Evolutionary conservation across 192 early-diverging fungal species (phyloP).

Genomic region (Helicostylum pulchrum): DNA sequence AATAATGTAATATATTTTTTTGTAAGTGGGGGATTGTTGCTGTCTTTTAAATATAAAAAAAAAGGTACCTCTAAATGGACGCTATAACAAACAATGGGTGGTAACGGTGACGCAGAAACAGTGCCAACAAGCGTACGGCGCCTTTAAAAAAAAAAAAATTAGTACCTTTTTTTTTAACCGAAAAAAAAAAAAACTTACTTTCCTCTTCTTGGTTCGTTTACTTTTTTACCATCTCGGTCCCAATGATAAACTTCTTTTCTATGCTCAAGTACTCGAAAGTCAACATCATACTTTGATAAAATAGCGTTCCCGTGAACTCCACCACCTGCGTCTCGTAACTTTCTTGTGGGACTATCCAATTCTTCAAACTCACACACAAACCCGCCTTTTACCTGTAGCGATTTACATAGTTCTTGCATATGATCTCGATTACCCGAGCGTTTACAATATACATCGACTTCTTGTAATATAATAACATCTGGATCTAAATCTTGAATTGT

Average conservation of each 20-base stretch:
- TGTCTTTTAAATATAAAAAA: neutral
- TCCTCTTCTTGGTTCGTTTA: constrained; percentile 69
- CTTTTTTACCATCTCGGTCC: constrained; percentile 54
- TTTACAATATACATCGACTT: constrained; percentile 71
- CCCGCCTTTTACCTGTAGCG: constrained; percentile 59
- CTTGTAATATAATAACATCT: constrained; percentile 72
- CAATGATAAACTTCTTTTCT: constrained; percentile 68
- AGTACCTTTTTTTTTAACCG: neutral
- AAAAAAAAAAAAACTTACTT: no score
- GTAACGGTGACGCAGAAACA: constrained; percentile 44
- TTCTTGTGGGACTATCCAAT: constrained; percentile 56
- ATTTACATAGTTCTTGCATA: constrained; percentile 56
- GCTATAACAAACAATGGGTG: constrained; percentile 63
- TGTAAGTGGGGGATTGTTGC: neutral
- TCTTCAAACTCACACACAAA: constrained; percentile 76
- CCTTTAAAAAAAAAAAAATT: constrained; percentile 25
- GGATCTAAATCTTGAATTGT: constrained; percentile 56
- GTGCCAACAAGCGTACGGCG: constrained; percentile 63
- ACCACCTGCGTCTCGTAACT: constrained; percentile 62
- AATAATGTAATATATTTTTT: neutral
- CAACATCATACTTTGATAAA: constrained; percentile 60
- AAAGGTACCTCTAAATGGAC: constrained; percentile 64
- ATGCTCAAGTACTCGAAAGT: constrained; percentile 61
- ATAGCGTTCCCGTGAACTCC: constrained; percentile 81
- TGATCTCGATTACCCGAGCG: constrained; percentile 64